Evolutionary conservation across 2,329 filamentous ascomycete genomes (phyloP).

Genomic region (Alternaria alternata): DNA sequence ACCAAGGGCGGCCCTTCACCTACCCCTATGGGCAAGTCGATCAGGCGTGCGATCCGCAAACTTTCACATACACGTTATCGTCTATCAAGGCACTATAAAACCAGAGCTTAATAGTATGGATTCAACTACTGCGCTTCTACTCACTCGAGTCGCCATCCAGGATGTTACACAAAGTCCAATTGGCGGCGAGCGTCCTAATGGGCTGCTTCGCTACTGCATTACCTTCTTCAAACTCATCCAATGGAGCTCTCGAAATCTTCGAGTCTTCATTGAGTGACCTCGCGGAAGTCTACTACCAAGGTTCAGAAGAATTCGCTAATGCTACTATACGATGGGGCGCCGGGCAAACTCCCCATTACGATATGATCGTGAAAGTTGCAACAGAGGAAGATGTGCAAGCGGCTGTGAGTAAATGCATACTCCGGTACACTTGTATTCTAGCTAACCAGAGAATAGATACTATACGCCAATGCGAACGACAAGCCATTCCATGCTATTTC

Average conservation of each 20-base stretch:
- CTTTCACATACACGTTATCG: not conserved
- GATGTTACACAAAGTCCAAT: not conserved
- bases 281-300: slow-evolving; percentile 19
- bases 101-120: not conserved
- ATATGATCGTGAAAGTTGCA: slow-evolving; percentile 28
- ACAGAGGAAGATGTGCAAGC: slow-evolving; percentile 31
- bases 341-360: slow-evolving; percentile 23
- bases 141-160: not conserved
- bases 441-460: slow-evolving; percentile 19
- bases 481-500: slow-evolving; percentile 50
- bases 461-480: slow-evolving; percentile 28
- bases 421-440: not conserved
- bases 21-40: not conserved
- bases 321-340: slow-evolving; percentile 28
- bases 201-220: not conserved
- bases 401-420: slow-evolving; percentile 17
- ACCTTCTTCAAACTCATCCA: not conserved
- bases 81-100: not conserved
- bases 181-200: not conserved
- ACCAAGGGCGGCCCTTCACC: not conserved
- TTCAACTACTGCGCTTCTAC: not conserved
- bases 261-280: not conserved
- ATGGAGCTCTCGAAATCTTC: not conserved
- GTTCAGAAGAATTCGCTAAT: slow-evolving; percentile 16
- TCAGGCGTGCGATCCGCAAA: not conserved